Base-by-base conservation (phyloP, 441 rosid genomes). In the Brassica hybrid region DNA sequence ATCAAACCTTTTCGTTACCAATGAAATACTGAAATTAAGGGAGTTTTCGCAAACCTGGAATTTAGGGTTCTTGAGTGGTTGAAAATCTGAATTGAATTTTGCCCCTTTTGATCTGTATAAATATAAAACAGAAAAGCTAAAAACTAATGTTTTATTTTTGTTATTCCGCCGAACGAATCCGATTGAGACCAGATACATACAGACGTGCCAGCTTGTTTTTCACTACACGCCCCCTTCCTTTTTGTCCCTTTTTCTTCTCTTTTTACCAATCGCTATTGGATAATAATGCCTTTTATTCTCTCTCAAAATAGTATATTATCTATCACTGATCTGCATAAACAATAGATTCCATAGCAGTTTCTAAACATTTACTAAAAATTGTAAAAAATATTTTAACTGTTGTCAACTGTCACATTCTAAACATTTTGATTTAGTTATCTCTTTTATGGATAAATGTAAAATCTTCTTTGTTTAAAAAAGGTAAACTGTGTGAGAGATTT, bases 191-290 rank as follows among this genome's bases (percentile, higher is more conserved):
- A 41, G 67, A 71, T 27, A 18, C 54, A 71, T 27, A 18, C 54
- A 72, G 65, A 72, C 81, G 77, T 78, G 81, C 77, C 81, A 78
- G 69, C 77, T 36, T 78, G 77, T 72, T 36, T 30, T 25, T 12
- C 45, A 58, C 61, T 78, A 52, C 62, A 60, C 76, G 81, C 81
- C 73, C 57, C 63, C 61, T 2, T 41, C 16, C 27, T 61, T 23
- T 13, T 41, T 54, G 11, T 65, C 19, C 3, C 64, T 38, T 36
- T 1, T 0, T 48, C 12, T 16, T 52, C 7, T 7, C 10, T 59
- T 21, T 23, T 59, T 59, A 23, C 36, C 10, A 11, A 43, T 77
- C 67, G 71, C 32, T 56, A 70, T 58, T 71, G 74, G 65, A 58
- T 70, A 43, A 58, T 57, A 43, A 52, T 36, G 21, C 27, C 54